Percentiles rank a stretch among this genome's conserved stretches.
Evolutionary conservation across 1,284 basidiomycete genomes (phyloP).

Genomic region (Tilletia setariae): DNA sequence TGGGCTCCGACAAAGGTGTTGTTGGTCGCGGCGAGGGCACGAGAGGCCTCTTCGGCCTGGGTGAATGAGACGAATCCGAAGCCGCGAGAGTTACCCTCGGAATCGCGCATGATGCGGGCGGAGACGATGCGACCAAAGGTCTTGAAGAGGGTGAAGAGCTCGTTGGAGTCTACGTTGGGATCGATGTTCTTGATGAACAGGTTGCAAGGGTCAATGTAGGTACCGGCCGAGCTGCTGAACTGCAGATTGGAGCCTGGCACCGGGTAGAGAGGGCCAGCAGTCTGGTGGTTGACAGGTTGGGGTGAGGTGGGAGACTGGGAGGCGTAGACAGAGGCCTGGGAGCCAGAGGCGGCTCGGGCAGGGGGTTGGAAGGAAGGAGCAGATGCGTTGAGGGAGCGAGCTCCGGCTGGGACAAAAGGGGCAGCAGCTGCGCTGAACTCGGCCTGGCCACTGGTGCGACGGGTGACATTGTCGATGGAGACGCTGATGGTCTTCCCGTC

Average conservation of each 20-base stretch:
- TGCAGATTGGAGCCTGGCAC: conserved; percentile 33
- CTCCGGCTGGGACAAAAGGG: conserved; percentile 33
- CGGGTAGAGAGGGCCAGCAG: conserved; percentile 19
- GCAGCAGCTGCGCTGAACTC: conserved; percentile 37
- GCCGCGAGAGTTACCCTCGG: conserved; percentile 74
- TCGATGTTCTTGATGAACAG: conserved; percentile 51
- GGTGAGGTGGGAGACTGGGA: conserved; percentile 11
- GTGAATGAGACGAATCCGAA: conserved; percentile 88
- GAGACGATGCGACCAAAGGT: conserved; percentile 58
- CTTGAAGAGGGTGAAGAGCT: conserved; percentile 40
- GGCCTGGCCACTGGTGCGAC: conserved; percentile 9
- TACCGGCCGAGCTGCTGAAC: conserved; percentile 35
- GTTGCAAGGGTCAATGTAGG: conserved; percentile 47
- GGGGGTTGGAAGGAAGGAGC: conserved; percentile 35
- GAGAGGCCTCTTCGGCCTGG: conserved; percentile 62
- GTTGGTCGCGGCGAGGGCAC: conserved; percentile 61
- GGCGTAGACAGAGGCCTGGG: conserved; percentile 35
- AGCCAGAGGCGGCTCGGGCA: conserved; percentile 23
- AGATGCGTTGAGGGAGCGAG: conserved; percentile 29
- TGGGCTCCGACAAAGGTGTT: conserved; percentile 42
- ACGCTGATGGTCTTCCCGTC: conserved; percentile 44
- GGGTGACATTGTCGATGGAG: conserved; percentile 28
- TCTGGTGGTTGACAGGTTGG: conserved; percentile 22
- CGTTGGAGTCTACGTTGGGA: conserved; percentile 31
- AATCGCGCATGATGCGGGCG: conserved; percentile 89